Evolutionary conservation across 2,329 filamentous ascomycete species (phyloP), one percentile per base, ranked within the genome.

Genomic region (Fusarium sp.): DNA sequence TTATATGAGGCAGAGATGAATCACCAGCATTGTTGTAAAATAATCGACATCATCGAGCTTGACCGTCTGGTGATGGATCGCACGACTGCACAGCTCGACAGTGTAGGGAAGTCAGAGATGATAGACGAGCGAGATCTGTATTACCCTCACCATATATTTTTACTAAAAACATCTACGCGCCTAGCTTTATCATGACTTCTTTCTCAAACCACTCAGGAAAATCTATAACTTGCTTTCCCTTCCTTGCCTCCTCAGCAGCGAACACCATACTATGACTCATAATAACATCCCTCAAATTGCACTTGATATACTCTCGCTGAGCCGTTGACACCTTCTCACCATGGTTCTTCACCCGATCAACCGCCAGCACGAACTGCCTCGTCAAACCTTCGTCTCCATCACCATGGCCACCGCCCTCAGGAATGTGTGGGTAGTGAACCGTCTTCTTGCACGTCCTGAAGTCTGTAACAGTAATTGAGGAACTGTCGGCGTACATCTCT

Each of bases 101-200:
- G 7, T 27, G 27, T 27, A 7, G 27, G 27, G 5, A 27, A 27
- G 27, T 27, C 27, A 27, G 27, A 27, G 27, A 27, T 29, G 10
- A 8, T 35, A 31, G 21, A n/a, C 6, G 4, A 31, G 7, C 21
- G 4, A 23, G 21, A 12, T n/a, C 9, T n/a, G 5, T 1, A 18
- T 18, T 14, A 9, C 0, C 5, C 21, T n/a, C 27, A 2, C 7
- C 1, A 3, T 18, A 18, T 5, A 3, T 10, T 4, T 31, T 18
- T 33, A 7, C 11, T 19, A 0, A 5, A 19, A 10, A 0, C 8
- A 10, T 33, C 3, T 33, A 49, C 1, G 11, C 6, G 5, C 46
- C 46, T 33, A 55, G 21, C 16, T 55, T 31, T 11, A 37, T 14
- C 52, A 55, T 55, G 18, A 55, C 52, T 14, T 55, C 52, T n/a